Conservation (phyloP, 2,329 filamentous ascomycete genomes). For the Immersiporthe knoxdaviesiana region DNA sequence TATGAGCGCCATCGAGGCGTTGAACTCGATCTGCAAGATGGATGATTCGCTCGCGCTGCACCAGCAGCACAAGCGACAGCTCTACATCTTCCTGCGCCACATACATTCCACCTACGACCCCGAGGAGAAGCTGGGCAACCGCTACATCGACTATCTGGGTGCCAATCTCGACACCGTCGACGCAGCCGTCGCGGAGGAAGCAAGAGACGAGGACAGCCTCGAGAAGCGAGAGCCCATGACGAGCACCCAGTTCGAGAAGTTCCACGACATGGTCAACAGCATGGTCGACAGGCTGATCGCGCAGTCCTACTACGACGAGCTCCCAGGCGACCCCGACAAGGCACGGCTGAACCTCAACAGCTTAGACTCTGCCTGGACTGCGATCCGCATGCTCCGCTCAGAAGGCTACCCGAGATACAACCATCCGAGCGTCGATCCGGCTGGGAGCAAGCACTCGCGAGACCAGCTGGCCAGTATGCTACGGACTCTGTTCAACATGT, state of each 20-base stretch:
- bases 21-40: slow-evolving; percentile 32
- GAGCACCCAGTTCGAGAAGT: slow-evolving; percentile 31
- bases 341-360: slow-evolving; percentile 32
- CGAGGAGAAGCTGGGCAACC: background rate
- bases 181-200: slow-evolving; percentile 14
- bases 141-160: background rate
- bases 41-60: slow-evolving; percentile 24
- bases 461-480: slow-evolving; percentile 34
- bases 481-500: slow-evolving; percentile 35
- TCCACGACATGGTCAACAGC: slow-evolving; percentile 33
- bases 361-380: slow-evolving; percentile 38
- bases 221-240: slow-evolving; percentile 32
- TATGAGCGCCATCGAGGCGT: slow-evolving; percentile 20
- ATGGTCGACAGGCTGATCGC: slow-evolving; percentile 39
- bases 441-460: slow-evolving; percentile 31
- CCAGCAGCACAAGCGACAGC: slow-evolving; percentile 10
- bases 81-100: slow-evolving; percentile 15
- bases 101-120: slow-evolving; percentile 24
- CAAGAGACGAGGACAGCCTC: slow-evolving; percentile 12
- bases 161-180: slow-evolving; percentile 19
- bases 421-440: slow-evolving; percentile 33
- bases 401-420: slow-evolving; percentile 41
- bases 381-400: slow-evolving; percentile 39
- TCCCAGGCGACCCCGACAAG: slow-evolving; percentile 31
- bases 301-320: slow-evolving; percentile 35